phyloP scores from a whole-genome alignment of 441 rosid species.

The Erysimum pusillum region DNA sequence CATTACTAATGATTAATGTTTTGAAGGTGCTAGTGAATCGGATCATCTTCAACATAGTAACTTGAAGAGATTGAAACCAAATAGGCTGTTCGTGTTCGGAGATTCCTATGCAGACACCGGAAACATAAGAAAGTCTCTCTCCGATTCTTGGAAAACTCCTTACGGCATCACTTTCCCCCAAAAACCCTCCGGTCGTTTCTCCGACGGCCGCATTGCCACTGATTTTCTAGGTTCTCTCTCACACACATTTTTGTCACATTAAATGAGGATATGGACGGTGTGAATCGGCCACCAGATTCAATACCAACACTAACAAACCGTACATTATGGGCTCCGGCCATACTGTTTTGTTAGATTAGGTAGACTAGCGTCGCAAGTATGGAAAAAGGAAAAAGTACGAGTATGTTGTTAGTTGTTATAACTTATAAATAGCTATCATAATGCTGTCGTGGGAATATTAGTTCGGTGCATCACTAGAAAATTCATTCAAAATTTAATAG shows the following conservation, averaged over 20 bases:
- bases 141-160: constrained; percentile 68
- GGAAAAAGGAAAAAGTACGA: background rate
- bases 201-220: constrained; percentile 78
- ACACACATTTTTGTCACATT: constrained; percentile 20
- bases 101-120: constrained; percentile 89
- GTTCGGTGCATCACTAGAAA: constrained; percentile 9
- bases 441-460: background rate
- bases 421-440: background rate
- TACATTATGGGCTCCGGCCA: constrained; percentile 16
- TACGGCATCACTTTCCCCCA: constrained; percentile 75
- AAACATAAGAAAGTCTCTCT: constrained; percentile 50
- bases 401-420: background rate
- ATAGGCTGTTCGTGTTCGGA: constrained; percentile 75
- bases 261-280: constrained; percentile 14
- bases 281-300: constrained; percentile 21
- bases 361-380: constrained; percentile 2
- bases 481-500: background rate
- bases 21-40: constrained; percentile 40
- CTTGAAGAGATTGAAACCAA: constrained; percentile 30
- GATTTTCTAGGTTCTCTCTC: constrained; percentile 65
- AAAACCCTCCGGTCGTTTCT: constrained; percentile 80
- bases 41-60: constrained; percentile 26
- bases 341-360: constrained; percentile 12
- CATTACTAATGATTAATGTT: constrained; percentile 4
- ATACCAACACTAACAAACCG: constrained; percentile 15